Conservation (phyloP, 257 asterid species). For the Plectranthus barbatus region DNA sequence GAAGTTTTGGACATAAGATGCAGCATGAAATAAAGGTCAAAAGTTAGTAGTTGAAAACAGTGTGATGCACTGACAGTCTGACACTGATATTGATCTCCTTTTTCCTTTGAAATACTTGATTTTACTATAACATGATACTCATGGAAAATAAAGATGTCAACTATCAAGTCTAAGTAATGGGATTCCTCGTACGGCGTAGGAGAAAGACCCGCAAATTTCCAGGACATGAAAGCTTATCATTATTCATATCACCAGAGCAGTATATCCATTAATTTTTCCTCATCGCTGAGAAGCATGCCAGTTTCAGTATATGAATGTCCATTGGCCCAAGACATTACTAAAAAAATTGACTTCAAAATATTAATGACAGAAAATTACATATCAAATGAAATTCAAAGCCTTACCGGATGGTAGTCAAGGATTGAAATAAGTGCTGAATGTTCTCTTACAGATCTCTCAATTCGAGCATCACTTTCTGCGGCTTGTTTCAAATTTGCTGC, state of each 20-base stretch:
- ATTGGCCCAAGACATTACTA: neutral
- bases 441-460: slow-evolving; percentile 94
- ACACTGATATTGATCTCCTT: neutral
- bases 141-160: neutral
- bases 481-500: slow-evolving; percentile 95
- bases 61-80: neutral
- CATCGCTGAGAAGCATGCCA: neutral
- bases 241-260: neutral
- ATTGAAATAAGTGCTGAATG: slow-evolving; percentile 77
- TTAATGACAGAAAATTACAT: neutral
- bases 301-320: neutral
- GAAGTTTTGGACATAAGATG: slow-evolving; percentile 11
- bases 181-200: neutral
- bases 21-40: neutral
- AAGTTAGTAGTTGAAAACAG: neutral
- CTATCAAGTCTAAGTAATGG: neutral
- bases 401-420: slow-evolving; percentile 83
- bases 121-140: neutral
- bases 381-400: slow-evolving; percentile 20
- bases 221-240: neutral
- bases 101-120: neutral
- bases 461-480: slow-evolving; percentile 87
- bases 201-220: slow-evolving; percentile 1
- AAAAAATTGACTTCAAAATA: slow-evolving; percentile 1
- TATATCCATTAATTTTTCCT: neutral